Conservation (phyloP, 768 basidiomycete species). For the Boletus rubroflammeus region DNA sequence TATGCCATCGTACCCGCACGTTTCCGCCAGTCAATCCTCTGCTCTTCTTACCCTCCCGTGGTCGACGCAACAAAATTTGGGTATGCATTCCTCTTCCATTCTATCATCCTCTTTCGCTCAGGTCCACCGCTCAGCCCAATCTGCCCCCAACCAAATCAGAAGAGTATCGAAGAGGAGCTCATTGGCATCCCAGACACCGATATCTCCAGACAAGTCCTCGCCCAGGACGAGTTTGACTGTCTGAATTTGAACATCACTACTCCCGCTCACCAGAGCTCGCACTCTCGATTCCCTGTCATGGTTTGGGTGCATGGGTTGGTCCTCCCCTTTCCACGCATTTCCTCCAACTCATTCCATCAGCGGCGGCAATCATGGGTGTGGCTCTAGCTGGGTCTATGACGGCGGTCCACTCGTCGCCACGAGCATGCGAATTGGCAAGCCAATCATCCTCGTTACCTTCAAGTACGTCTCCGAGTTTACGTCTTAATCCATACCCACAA, state of each 20-base stretch:
- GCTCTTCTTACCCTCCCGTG: constrained; percentile 50
- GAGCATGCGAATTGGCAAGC: constrained; percentile 58
- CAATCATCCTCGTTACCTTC: constrained; percentile 67
- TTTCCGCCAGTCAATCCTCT: constrained; percentile 69
- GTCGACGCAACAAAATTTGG: constrained; percentile 67
- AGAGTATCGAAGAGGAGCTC: constrained; percentile 55
- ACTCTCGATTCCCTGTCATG: constrained; percentile 70
- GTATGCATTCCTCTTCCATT: constrained; percentile 37
- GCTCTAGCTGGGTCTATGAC: constrained; percentile 76
- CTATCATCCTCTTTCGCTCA: background rate
- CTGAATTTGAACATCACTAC: constrained; percentile 79
- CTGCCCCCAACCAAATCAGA: constrained; percentile 59
- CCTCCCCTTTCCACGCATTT: constrained; percentile 5
- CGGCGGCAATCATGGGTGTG: constrained; percentile 68
- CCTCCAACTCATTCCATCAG: constrained; percentile 37
- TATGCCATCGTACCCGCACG: constrained; percentile 71
- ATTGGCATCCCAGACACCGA: constrained; percentile 54
- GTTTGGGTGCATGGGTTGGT: constrained; percentile 83
- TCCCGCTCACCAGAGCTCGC: constrained; percentile 51
- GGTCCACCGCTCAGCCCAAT: constrained; percentile 50
- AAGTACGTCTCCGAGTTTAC: constrained; percentile 51
- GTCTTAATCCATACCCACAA: constrained; percentile 11
- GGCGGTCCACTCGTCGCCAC: constrained; percentile 68
- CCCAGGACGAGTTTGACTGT: constrained; percentile 75
- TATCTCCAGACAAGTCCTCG: constrained; percentile 50